Conservation (phyloP, 176 grass and related monocot genomes). For the Microstegium vimineum region DNA sequence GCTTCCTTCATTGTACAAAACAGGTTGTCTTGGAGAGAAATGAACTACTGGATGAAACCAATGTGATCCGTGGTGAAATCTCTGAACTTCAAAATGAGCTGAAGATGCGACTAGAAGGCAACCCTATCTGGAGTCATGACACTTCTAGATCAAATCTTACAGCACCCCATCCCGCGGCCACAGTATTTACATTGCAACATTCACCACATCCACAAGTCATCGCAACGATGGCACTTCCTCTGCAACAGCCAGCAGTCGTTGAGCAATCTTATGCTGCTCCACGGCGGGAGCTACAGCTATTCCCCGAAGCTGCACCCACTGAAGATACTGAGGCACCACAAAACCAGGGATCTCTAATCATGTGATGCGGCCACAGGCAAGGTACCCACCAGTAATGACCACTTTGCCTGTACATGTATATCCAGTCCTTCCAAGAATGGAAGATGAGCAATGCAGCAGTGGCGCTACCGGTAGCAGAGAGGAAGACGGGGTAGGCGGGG, state of each 20-base stretch:
- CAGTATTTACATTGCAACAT: conserved; percentile 47
- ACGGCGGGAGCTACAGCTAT: conserved; percentile 68
- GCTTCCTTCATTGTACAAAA: conserved; percentile 27
- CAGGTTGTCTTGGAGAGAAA: conserved; percentile 76
- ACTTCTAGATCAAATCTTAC: conserved; percentile 15
- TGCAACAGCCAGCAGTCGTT: conserved; percentile 27
- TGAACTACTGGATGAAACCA: conserved; percentile 70
- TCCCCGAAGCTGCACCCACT: conserved; percentile 45
- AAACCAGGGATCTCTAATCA: conserved; percentile 8
- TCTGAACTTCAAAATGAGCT: conserved; percentile 51
- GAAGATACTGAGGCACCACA: conserved; percentile 25
- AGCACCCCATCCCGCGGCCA: conserved; percentile 9
- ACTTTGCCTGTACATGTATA: conserved; percentile 36
- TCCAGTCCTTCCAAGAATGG: conserved; percentile 33
- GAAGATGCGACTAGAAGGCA: conserved; percentile 33
- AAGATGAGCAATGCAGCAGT: conserved; percentile 52
- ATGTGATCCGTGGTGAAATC: conserved; percentile 47
- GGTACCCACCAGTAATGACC: conserved; percentile 22
- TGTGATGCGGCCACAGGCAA: conserved; percentile 42
- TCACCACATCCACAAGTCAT: conserved; percentile 14
- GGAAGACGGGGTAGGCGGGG: not conserved
- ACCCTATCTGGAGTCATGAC: conserved; percentile 33
- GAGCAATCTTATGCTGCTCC: conserved; percentile 34
- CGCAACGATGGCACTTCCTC: not conserved
- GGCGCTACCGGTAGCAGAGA: conserved; percentile 16